Evolutionary conservation across 768 basidiomycete species (phyloP), one percentile per base, ranked within the genome.

Genomic region (Lentinula boryana): DNA sequence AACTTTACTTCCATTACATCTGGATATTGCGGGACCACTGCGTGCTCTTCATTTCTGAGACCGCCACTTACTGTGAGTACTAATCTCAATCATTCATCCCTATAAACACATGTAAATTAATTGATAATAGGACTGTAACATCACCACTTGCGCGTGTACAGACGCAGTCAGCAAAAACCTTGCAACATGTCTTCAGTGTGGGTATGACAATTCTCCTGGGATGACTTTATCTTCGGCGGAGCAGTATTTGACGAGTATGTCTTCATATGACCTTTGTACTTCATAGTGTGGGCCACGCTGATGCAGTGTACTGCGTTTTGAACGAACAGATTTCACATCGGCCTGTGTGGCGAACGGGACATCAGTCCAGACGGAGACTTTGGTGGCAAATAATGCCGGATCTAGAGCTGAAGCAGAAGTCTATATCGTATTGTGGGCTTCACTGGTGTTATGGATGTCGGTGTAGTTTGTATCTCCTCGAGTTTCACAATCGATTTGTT

Each of bases 151-250:
- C 56, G 27, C 18, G 21, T 57, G 56, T 15, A 57, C 56, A 4
- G 56, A 57, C 27, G 31, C 56, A 7, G 27, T 57, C 8, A 40
- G 40, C 18, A 15, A 57, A 5, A 31, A 44, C 41, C 56, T 57
- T 12, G 56, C 38, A 27, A 46, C 56, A 13, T 57, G 56, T 33
- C 56, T 57, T 18, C 56, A 57, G 27, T 57, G 56, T 41, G 56
- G 56, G 7, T 57, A 27, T 18, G 56, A 57, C 27, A 57, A 57
- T 32, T 12, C 31, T 35, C 21, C 56, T 10, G 38, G 38, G 6
- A 38, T 57, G 27, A 32, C 5, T 43, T 31, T 57, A 21, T 21
- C 21, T 40, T 32, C 41, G 15, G 33, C 40, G 4, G 21, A 35
- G 41, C 18, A 16, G 13, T 57, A 57, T 57, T 9, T 57, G 23